Conservation (phyloP, 495 filamentous ascomycete genomes). For the Penicillium bialowiezense region DNA sequence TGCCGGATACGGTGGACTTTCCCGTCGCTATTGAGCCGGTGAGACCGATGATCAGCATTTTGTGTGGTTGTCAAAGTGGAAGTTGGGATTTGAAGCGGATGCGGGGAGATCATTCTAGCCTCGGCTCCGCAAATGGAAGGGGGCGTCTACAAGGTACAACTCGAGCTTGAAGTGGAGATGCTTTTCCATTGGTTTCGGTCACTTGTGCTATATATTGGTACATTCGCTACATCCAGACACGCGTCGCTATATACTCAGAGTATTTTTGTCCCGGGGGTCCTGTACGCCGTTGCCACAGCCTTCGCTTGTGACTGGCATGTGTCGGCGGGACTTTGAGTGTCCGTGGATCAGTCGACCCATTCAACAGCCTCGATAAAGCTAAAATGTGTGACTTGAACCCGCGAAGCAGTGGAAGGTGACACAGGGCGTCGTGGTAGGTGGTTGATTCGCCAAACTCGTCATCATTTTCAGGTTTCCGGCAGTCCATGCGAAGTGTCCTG, state of each 20-base stretch:
- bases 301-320: background rate
- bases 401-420: background rate
- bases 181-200: too few relatives aligned
- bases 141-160: too few relatives aligned
- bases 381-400: background rate
- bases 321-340: background rate
- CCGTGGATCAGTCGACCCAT: background rate
- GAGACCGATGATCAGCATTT: slow-evolving; percentile 92
- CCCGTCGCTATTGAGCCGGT: slow-evolving; percentile 97
- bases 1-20: slow-evolving; percentile 88
- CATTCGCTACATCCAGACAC: background rate
- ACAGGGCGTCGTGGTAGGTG: background rate
- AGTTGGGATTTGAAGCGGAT: slow-evolving; percentile 6
- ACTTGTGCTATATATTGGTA: background rate
- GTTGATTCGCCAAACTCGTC: background rate
- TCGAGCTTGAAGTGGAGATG: too few relatives aligned
- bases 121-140: slow-evolving; percentile 13
- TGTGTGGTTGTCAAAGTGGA: background rate
- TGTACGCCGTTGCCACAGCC: background rate
- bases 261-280: background rate
- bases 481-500: slow-evolving; percentile 39
- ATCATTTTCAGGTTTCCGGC: slow-evolving; percentile 28
- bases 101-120: slow-evolving; percentile 19
- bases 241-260: background rate
- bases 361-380: background rate